Percentiles rank a stretch among this genome's conserved stretches.
phyloP scores from a whole-genome alignment of 495 filamentous ascomycete genomes.

The Aspergillus nanangensis region DNA sequence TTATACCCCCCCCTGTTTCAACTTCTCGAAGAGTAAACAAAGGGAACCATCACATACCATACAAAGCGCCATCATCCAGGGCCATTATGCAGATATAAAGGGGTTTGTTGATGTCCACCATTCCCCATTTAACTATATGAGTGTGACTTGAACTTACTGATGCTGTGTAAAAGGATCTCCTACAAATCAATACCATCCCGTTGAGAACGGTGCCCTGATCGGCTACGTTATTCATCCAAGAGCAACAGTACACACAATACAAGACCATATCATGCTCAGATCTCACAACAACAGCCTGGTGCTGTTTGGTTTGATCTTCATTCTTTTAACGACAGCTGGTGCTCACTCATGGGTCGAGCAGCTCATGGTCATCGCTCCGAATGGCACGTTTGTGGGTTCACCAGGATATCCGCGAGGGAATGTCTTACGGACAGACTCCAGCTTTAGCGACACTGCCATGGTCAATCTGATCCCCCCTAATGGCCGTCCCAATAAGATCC shows the following conservation, averaged over 20 bases:
- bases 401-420: constrained; percentile 66
- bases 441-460: constrained; percentile 47
- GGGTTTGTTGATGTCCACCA: not conserved
- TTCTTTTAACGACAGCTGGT: constrained; percentile 29
- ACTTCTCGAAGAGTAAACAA: not conserved
- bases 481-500: constrained; percentile 19
- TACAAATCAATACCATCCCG: too few relatives aligned
- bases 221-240: too few relatives aligned
- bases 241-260: too few relatives aligned
- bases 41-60: not conserved
- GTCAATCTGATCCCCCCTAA: constrained; percentile 52
- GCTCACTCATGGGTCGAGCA: constrained; percentile 81
- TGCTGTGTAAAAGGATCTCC: too few relatives aligned
- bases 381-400: constrained; percentile 67
- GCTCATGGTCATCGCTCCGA: constrained; percentile 60
- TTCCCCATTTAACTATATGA: not conserved
- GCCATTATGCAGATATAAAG: constrained; percentile 12
- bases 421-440: constrained; percentile 41
- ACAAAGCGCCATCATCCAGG: not conserved
- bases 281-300: not conserved
- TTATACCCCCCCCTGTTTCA: too few relatives aligned
- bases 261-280: constrained; percentile 9
- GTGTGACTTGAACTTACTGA: not conserved
- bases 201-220: too few relatives aligned
- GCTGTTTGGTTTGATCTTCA: constrained; percentile 19